Evolutionary conservation across 345 rosid species (phyloP).

Genomic region (Pelargonium nanum): DNA sequence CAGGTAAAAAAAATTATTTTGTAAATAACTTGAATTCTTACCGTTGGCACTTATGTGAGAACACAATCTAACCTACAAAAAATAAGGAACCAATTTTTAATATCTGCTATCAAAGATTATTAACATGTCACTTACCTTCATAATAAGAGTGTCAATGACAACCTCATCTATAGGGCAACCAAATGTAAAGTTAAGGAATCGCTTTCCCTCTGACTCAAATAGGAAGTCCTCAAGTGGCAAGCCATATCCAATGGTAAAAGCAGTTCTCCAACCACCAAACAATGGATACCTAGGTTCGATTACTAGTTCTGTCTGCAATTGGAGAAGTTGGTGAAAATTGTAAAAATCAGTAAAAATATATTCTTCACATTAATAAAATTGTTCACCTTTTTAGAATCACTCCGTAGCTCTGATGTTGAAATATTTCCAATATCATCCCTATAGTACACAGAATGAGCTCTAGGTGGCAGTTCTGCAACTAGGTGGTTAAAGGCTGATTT

Average conservation of each 20-base stretch:
- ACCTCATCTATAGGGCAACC: conserved; percentile 69
- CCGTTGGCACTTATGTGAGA: neutral
- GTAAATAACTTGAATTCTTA: neutral
- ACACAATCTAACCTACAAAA: no score
- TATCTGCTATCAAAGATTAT: no score
- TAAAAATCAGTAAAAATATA: neutral
- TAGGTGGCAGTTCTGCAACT: conserved; percentile 76
- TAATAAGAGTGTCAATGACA: conserved; percentile 59
- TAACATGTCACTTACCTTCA: conserved; percentile 48
- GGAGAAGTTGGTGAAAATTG: conserved; percentile 18
- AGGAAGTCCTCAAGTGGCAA: conserved; percentile 80
- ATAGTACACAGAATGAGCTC: conserved; percentile 85
- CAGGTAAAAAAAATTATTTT: conserved; percentile 8
- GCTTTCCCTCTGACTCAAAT: conserved; percentile 66
- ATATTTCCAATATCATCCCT: conserved; percentile 96
- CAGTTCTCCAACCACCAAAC: conserved; percentile 96
- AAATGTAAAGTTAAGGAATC: conserved; percentile 58
- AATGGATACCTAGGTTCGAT: conserved; percentile 92
- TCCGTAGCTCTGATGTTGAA: conserved; percentile 77
- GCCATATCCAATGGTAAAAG: conserved; percentile 89
- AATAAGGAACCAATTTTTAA: no score
- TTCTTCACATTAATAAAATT: conserved; percentile 4
- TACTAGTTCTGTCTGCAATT: conserved; percentile 68
- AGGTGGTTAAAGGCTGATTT: conserved; percentile 68
- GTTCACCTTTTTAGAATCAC: conserved; percentile 76